Conservation (phyloP, 1,139 yeast species). For the Debaryomycetaceae sp. region DNA sequence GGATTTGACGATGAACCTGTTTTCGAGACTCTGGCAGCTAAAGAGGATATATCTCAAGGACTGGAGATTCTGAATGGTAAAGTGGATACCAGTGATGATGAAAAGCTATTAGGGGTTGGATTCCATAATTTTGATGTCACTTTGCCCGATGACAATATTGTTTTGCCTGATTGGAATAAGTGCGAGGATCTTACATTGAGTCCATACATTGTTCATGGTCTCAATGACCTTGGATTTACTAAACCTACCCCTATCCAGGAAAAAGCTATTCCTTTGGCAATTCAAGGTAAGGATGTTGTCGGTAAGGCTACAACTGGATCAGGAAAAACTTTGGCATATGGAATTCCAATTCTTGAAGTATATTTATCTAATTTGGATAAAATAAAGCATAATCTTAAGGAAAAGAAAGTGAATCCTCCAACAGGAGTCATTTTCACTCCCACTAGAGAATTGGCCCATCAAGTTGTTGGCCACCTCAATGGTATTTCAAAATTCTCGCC, state of each 20-base stretch:
- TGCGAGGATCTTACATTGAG: constrained; percentile 38
- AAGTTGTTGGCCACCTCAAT: constrained; percentile 78
- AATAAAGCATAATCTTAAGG: constrained; percentile 20
- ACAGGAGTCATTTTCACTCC: constrained; percentile 87
- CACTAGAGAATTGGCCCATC: constrained; percentile 94
- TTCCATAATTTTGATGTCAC: constrained; percentile 23
- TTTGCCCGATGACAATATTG: constrained; percentile 39
- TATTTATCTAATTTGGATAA: constrained; percentile 31
- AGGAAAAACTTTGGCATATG: constrained; percentile 95
- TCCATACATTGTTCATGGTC: constrained; percentile 55
- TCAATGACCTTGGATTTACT: constrained; percentile 54
- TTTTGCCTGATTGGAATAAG: constrained; percentile 60
- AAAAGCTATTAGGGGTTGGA: constrained; percentile 19
- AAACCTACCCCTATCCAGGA: constrained; percentile 84
- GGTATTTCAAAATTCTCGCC: constrained; percentile 60
- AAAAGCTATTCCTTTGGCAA: constrained; percentile 70
- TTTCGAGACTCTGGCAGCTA: not conserved
- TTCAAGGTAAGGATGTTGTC: constrained; percentile 73
- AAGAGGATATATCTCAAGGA: not conserved
- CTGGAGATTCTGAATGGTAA: constrained; percentile 9
- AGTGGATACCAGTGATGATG: constrained; percentile 14
- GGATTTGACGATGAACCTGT: constrained; percentile 8
- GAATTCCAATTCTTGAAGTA: constrained; percentile 85
- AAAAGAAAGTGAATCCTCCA: constrained; percentile 40
- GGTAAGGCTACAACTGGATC: constrained; percentile 99